Evolutionary conservation across 106 monocot species (phyloP).

Genomic region (Platanthera guangdongensis): DNA sequence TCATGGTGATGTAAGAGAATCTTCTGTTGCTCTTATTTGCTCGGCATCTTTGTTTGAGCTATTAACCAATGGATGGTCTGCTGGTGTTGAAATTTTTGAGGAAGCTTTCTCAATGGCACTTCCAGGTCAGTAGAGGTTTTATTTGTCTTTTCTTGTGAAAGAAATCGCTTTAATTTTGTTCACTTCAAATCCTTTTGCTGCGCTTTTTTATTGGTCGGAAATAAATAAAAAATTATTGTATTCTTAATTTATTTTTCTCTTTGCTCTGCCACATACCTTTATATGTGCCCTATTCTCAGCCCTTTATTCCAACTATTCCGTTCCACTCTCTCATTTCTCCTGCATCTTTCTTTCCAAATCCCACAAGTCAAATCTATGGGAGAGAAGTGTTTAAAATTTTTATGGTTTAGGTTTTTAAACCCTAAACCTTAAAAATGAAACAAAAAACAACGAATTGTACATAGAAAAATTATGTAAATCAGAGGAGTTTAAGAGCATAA

Average conservation of each 20-base stretch:
- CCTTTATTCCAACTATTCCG: not conserved
- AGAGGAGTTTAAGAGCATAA: too few species aligned
- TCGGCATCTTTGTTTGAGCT: constrained; percentile 80
- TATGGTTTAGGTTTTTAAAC: too few species aligned
- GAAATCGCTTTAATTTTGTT: not conserved
- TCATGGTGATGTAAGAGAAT: constrained; percentile 54
- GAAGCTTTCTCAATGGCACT: constrained; percentile 62
- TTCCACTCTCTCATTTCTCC: not conserved
- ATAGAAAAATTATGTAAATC: too few species aligned
- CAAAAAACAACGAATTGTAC: too few species aligned
- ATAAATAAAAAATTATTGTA: not conserved
- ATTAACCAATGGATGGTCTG: constrained; percentile 43
- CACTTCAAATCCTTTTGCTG: not conserved
- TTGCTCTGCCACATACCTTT: not conserved
- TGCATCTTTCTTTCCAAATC: not conserved
- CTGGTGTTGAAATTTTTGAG: constrained; percentile 65
- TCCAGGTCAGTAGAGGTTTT: constrained; percentile 45
- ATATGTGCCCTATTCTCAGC: not conserved
- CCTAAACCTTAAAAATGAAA: too few species aligned
- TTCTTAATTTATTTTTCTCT: not conserved
- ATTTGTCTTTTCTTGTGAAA: not conserved
- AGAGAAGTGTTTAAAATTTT: not conserved
- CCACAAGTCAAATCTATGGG: not conserved
- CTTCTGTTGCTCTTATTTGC: constrained; percentile 63
- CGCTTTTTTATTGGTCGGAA: not conserved